Conservation (phyloP, 2,329 filamentous ascomycete genomes). For the Colletotrichum siamense region DNA sequence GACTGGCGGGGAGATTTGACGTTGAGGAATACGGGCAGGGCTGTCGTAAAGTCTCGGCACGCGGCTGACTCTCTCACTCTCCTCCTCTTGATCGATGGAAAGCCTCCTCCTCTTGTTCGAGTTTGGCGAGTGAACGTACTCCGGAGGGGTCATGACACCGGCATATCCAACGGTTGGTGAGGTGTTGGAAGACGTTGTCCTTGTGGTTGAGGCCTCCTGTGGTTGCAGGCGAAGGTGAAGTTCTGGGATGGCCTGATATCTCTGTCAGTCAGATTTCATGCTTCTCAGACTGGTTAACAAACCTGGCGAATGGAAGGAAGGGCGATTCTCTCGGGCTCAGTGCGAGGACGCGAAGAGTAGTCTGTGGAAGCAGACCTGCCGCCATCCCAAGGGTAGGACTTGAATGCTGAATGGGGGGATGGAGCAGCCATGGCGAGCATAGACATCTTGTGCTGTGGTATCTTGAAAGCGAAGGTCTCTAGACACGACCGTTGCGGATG, state of each 20-base stretch:
- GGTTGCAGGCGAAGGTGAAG: conserved; percentile 40
- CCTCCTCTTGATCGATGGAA: conserved; percentile 46
- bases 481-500: conserved; percentile 14
- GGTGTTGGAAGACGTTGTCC: conserved; percentile 36
- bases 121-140: conserved; percentile 56
- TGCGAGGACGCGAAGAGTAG: conserved; percentile 37
- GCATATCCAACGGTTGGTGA: conserved; percentile 36
- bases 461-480: conserved; percentile 26
- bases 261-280: conserved; percentile 4
- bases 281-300: conserved; percentile 18
- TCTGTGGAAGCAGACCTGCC: conserved; percentile 34
- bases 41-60: conserved; percentile 53
- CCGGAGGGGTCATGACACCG: conserved; percentile 42
- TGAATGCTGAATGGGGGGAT: conserved; percentile 45
- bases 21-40: conserved; percentile 34
- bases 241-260: conserved; percentile 51
- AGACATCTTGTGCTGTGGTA: conserved; percentile 49
- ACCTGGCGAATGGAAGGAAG: conserved; percentile 62
- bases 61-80: conserved; percentile 44
- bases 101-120: conserved; percentile 53
- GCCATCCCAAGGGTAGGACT: conserved; percentile 45
- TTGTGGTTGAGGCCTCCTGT: conserved; percentile 33
- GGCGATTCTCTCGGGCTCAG: conserved; percentile 45
- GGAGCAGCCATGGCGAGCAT: conserved; percentile 53
- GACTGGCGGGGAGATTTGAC: conserved; percentile 41